Evolutionary conservation across 2,329 filamentous ascomycete genomes (phyloP), one percentile per base, ranked within the genome.

Genomic region (Helotiales sp.): DNA sequence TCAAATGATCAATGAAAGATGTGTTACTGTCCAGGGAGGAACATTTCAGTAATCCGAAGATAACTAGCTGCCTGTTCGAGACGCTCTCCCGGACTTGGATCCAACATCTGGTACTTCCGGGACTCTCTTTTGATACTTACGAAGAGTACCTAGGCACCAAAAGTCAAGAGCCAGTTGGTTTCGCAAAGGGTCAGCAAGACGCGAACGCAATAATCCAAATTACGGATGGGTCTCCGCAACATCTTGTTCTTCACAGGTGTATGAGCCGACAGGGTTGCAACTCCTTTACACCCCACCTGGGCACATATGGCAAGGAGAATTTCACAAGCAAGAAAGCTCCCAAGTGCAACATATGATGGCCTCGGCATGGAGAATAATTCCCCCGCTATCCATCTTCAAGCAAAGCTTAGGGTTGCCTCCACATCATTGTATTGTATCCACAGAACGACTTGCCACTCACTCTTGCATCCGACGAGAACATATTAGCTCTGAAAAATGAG

Each of bases 321-420:
- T 40, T 57, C 54, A 57, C 32, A 22, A 26, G 30, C 32, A 40
- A 20, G 40, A 20, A n/a, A 11, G 7, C n/a, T 57, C 8, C 11
- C 32, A 57, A 20, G 11, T 17, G 54, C 11, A 24, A 37, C 17
- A 37, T 37, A 7, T 20, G 11, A 8, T 10, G 13, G 24, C n/a
- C 13, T 34, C 32, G 54, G 54, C 32, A 22, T 57, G 54, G 54
- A 57, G 54, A 37, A 57, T 37, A 57, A 57, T 57, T 37, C 32
- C 15, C 20, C 54, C 32, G 30, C 20, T 17, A 15, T 57, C 24
- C 20, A 20, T 20, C 7, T 5, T 11, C 30, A 11, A 57, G 30
- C 37, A 11, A 22, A 3, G 30, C 20, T 24, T 57, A 6, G 13
- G 32, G 30, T 37, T 34, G n/a, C 32, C 32, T 37, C 32, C 30